A percentile compares a stretch with the other conserved stretches of the same genome.
These are phyloP conservation scores for Heterobasidion irregulare DNA, from an alignment of 1,284 basidiomycete species.

Conservation along the genomic window DNA sequence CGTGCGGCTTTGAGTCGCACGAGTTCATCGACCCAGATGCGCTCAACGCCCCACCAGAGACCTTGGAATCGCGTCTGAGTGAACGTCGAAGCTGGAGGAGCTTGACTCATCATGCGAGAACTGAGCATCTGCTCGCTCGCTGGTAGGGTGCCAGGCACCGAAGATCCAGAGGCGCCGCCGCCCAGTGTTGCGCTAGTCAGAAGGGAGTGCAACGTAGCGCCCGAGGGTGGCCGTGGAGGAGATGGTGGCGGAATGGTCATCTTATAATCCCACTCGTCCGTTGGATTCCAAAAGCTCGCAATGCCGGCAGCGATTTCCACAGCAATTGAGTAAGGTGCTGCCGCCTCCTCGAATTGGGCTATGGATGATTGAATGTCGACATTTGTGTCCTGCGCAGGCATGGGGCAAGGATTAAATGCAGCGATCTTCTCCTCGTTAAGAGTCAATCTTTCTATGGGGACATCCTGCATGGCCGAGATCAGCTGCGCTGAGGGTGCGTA, in stretches of 20 bases:
- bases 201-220: background rate
- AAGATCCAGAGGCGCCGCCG: background rate
- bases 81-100: slow-evolving; percentile 18
- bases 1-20: slow-evolving; percentile 70
- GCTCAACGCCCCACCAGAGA: slow-evolving; percentile 82
- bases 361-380: background rate
- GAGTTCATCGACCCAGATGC: slow-evolving; percentile 83
- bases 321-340: slow-evolving; percentile 56
- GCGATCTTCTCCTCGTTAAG: slow-evolving; percentile 30
- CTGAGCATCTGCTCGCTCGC: slow-evolving; percentile 4
- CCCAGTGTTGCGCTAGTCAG: background rate
- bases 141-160: slow-evolving; percentile 4
- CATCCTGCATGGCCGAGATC: slow-evolving; percentile 35
- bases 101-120: slow-evolving; percentile 10
- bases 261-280: slow-evolving; percentile 62
- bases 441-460: slow-evolving; percentile 37
- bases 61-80: slow-evolving; percentile 65
- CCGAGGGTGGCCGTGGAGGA: background rate
- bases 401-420: slow-evolving; percentile 39
- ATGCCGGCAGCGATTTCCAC: slow-evolving; percentile 56
- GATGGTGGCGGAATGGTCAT: slow-evolving; percentile 10
- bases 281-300: slow-evolving; percentile 55
- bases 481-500: slow-evolving; percentile 44
- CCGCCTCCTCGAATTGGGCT: slow-evolving; percentile 32
- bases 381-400: slow-evolving; percentile 3